Base-by-base conservation (phyloP, 2,329 filamentous ascomycete species). In the Neurospora crassa region DNA sequence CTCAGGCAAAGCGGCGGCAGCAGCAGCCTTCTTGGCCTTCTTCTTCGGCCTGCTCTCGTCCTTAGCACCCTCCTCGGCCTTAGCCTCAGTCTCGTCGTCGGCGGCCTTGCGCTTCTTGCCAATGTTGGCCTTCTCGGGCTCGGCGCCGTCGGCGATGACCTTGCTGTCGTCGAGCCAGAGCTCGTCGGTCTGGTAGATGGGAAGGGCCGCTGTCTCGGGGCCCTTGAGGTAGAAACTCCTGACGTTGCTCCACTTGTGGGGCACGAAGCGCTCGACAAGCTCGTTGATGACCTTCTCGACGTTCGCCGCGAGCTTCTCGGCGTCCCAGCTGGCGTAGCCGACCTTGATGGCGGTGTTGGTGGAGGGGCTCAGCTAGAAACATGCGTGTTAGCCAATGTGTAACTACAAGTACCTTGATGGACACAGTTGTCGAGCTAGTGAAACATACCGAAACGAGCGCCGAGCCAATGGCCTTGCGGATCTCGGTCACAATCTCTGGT, bases 161-260 rank as follows among this genome's bases (percentile, higher is more conserved):
- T 91, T 88, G 73, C 93, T 90, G 73, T 89, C 88, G 75, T 96
- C 92, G 18, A 91, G 82, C 94, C 96, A 99, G 74, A 99, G 85
- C 85, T 97, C 94, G 76, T 94, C 91, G 5, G 95, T 92, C 79
- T 97, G 84, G 92, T 94, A 99, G 79, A 99, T 90, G n/a, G 96
- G 96, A 78, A 99, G 86, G 10, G 95, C 92, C 73, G 90, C 91
- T 5, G 95, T 97, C 78, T 92, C 90, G 40, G 93, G 91, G 3
- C 93, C 93, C 86, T 98, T 99, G 84, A 99, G 86, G 81, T 97
- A 94, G 73, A 99, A 84, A 74, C 89, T 88, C 81, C 91, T 90
- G 74, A 98, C 87, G 80, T 95, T 96, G 78, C 88, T 89, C 94
- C 94, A 97, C 78, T 94, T 91, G 80, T 95, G 90, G 20, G 94